These are phyloP conservation scores for Zasmidium cellare DNA, from an alignment of 2,329 filamentous ascomycete species.

Conservation along the genomic window DNA sequence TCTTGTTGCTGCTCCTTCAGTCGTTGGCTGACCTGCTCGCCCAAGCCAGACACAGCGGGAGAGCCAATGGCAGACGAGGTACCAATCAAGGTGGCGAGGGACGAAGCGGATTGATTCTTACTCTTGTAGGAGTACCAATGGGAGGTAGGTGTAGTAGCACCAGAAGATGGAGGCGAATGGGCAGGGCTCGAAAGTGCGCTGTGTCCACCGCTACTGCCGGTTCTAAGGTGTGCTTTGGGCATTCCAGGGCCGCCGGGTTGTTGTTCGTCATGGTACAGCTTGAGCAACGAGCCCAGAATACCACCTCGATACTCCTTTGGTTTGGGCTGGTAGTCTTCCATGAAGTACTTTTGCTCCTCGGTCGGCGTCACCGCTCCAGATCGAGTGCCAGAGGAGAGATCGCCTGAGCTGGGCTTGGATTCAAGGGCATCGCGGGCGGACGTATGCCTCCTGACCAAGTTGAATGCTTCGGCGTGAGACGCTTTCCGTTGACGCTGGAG, in stretches of 20 bases:
- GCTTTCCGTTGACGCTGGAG: slow-evolving; percentile 24
- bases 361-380: slow-evolving; percentile 53
- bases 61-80: slow-evolving; percentile 46
- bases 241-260: slow-evolving; percentile 14
- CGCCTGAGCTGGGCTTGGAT: slow-evolving; percentile 15
- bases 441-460: slow-evolving; percentile 45
- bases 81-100: slow-evolving; percentile 46
- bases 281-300: slow-evolving; percentile 70
- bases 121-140: slow-evolving; percentile 40
- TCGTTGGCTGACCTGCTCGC: slow-evolving; percentile 43
- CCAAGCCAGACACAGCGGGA: slow-evolving; percentile 42
- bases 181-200: slow-evolving; percentile 35
- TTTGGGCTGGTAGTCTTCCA: slow-evolving; percentile 63
- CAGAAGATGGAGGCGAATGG: slow-evolving; percentile 44
- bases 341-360: slow-evolving; percentile 50
- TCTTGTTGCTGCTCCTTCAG: slow-evolving; percentile 40
- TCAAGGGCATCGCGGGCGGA: slow-evolving; percentile 11
- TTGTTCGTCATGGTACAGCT: slow-evolving; percentile 58
- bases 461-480: slow-evolving; percentile 44
- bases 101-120: slow-evolving; percentile 40
- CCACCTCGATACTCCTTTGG: slow-evolving; percentile 71
- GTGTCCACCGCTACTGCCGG: slow-evolving; percentile 27
- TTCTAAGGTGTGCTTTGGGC: slow-evolving; percentile 17
- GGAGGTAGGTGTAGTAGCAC: slow-evolving; percentile 41
- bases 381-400: slow-evolving; percentile 25